Conservation (phyloP, 2,329 filamentous ascomycete genomes). For the Macroventuria anomochaeta region DNA sequence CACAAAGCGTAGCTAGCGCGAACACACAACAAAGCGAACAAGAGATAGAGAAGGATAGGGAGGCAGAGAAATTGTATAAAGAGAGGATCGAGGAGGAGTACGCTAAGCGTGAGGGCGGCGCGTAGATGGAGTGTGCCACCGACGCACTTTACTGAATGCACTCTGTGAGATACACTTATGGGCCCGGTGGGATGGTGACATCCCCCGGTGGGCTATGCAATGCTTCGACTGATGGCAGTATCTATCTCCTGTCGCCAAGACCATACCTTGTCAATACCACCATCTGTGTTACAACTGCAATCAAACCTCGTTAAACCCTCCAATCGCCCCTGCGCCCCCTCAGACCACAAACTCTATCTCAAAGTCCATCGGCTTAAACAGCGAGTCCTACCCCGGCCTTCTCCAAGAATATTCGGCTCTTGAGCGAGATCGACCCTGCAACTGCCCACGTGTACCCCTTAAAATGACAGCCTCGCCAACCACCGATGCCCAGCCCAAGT, state of each 20-base stretch:
- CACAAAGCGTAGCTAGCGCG: constrained; percentile 38
- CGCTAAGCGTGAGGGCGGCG: constrained; percentile 49
- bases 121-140: too few relatives aligned
- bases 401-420: not conserved
- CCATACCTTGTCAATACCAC: not conserved
- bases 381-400: not conserved
- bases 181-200: too few relatives aligned
- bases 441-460: not conserved
- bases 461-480: not conserved
- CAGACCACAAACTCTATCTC: not conserved
- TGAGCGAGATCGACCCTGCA: constrained; percentile 1
- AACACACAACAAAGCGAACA: constrained; percentile 19
- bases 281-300: not conserved
- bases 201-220: too few relatives aligned
- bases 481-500: not conserved
- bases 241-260: not conserved
- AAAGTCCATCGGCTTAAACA: not conserved
- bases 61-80: constrained; percentile 46
- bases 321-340: too few relatives aligned
- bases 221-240: too few relatives aligned
- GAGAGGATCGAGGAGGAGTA: constrained; percentile 51
- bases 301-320: not conserved
- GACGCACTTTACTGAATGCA: too few relatives aligned
- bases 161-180: too few relatives aligned
- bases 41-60: constrained; percentile 35